Evolutionary conservation across 2,329 filamentous ascomycete genomes (phyloP).

Genomic region (Chrysoporthe cubensis): DNA sequence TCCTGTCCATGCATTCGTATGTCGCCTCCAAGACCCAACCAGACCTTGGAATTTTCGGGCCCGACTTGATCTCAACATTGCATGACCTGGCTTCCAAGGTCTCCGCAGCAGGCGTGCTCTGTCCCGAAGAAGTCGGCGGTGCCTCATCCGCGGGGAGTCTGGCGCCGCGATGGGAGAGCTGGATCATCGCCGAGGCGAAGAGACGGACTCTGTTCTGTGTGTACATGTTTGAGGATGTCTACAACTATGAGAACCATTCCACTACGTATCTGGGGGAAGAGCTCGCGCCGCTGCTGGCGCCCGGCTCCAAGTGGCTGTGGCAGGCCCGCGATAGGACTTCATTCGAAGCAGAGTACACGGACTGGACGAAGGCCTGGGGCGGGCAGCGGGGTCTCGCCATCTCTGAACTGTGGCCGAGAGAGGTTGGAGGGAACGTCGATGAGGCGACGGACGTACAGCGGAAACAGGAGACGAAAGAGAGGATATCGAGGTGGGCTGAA

Average conservation of each 20-base stretch:
- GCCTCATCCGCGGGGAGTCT: slow-evolving; percentile 44
- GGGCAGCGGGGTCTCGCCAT: background rate
- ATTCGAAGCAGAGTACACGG: background rate
- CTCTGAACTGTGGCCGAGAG: background rate
- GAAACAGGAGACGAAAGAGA: background rate
- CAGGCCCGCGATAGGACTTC: background rate
- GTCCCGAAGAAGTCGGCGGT: slow-evolving; percentile 34
- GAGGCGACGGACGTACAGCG: background rate
- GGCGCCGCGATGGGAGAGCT: slow-evolving; percentile 54
- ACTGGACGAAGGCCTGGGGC: background rate
- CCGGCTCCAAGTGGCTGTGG: slow-evolving; percentile 4
- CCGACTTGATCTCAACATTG: slow-evolving; percentile 11
- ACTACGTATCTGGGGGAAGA: slow-evolving; percentile 13
- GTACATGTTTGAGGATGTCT: slow-evolving; percentile 52
- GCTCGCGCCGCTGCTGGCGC: slow-evolving; percentile 9
- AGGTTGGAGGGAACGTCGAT: background rate
- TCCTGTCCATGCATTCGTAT: slow-evolving; percentile 53
- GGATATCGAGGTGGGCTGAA: background rate
- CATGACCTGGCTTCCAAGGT: slow-evolving; percentile 34
- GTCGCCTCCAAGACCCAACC: slow-evolving; percentile 41
- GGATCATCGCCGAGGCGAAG: slow-evolving; percentile 58
- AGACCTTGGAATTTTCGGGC: background rate
- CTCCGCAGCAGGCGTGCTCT: slow-evolving; percentile 40
- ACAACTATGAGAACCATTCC: slow-evolving; percentile 4
- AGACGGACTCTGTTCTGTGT: slow-evolving; percentile 54